A percentile compares a stretch with the other conserved stretches of the same genome.
Evolutionary conservation across 768 basidiomycete species (phyloP).

Genomic region (Termitomyces sp.): DNA sequence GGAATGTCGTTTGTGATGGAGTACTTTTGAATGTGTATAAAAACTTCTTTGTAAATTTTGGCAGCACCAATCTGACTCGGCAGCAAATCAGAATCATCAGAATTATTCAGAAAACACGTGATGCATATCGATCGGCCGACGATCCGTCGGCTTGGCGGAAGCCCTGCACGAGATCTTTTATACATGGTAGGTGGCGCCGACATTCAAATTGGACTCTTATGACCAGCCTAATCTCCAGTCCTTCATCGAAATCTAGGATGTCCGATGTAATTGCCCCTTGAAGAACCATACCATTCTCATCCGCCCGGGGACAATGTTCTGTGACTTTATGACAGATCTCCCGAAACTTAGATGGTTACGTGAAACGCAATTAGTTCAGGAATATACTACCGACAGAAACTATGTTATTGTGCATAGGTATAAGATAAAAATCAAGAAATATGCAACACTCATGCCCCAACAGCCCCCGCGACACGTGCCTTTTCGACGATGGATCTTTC

Average conservation of each 20-base stretch:
- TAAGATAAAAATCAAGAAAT: neutral
- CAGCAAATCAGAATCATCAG: constrained; percentile 1
- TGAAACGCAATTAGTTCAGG: neutral
- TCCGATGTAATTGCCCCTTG: neutral
- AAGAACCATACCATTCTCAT: neutral
- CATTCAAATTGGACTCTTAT: neutral
- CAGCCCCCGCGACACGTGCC: constrained; percentile 9
- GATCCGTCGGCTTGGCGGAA: neutral
- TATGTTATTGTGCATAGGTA: neutral
- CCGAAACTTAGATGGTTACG: neutral
- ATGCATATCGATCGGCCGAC: constrained; percentile 8
- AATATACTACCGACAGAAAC: neutral
- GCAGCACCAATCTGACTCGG: constrained; percentile 12
- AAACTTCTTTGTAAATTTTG: constrained; percentile 15
- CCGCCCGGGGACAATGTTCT: neutral
- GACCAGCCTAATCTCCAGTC: too few relatives aligned
- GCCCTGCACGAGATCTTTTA: too few relatives aligned
- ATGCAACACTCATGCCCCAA: constrained; percentile 9
- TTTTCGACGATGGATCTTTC: neutral
- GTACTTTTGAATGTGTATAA: constrained; percentile 9
- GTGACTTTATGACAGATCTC: neutral
- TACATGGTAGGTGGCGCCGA: neutral
- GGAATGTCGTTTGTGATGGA: neutral
- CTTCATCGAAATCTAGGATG: too few relatives aligned
- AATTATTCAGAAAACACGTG: constrained; percentile 2